phyloP scores from a whole-genome alignment of 495 filamentous ascomycete species.

The Chaetomidium leptoderma region DNA sequence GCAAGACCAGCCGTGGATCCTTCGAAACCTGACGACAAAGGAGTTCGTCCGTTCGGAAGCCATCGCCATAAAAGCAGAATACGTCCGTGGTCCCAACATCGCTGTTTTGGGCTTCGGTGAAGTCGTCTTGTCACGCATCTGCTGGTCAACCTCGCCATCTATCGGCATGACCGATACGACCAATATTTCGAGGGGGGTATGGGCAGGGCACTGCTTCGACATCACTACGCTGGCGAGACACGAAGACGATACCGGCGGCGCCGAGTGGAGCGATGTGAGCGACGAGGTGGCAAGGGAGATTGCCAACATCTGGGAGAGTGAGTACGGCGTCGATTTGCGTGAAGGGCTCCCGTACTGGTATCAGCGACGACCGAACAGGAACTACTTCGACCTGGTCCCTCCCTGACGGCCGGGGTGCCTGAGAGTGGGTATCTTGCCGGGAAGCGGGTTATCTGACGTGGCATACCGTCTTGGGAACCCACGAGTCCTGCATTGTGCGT shows the following conservation, averaged over 20 bases:
- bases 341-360: too few species aligned
- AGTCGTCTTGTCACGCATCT: constrained; percentile 19
- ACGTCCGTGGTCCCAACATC: constrained; percentile 19
- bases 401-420: too few species aligned
- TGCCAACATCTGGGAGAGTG: not conserved
- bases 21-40: constrained; percentile 32
- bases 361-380: too few species aligned
- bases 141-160: constrained; percentile 17
- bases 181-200: constrained; percentile 20
- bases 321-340: not conserved
- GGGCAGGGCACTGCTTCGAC: constrained; percentile 24
- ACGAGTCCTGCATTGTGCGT: too few species aligned
- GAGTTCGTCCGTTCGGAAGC: constrained; percentile 30
- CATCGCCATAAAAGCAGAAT: constrained; percentile 23
- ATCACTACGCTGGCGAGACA: not conserved
- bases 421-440: too few species aligned
- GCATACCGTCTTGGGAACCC: not conserved
- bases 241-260: not conserved
- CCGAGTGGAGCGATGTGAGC: not conserved
- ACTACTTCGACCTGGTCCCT: too few species aligned
- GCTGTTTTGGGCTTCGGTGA: constrained; percentile 19
- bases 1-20: constrained; percentile 28
- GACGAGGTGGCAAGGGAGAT: not conserved
- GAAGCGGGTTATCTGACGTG: too few species aligned
- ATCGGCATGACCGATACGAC: not conserved